phyloP scores from a whole-genome alignment of 345 rosid genomes.

The Populus alba region DNA sequence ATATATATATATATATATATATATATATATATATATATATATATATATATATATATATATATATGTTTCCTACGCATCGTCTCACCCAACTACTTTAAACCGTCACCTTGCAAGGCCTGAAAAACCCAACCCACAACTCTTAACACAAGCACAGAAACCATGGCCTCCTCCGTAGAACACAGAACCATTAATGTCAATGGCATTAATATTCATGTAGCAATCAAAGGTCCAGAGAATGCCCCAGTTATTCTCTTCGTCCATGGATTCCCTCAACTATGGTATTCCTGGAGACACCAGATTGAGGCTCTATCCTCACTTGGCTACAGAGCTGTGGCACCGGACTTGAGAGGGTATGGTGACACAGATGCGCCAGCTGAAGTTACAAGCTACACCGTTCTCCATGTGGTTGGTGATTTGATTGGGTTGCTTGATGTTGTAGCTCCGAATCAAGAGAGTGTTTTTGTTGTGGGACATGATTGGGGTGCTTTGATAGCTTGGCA shows the following conservation, averaged over 20 bases:
- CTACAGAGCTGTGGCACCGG: slow-evolving; percentile 11
- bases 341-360: slow-evolving; percentile 16
- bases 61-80: too few species aligned
- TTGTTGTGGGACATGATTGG: slow-evolving; percentile 67
- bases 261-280: slow-evolving; percentile 16
- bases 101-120: background rate
- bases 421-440: slow-evolving; percentile 46
- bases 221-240: background rate
- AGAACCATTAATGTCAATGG: background rate
- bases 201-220: slow-evolving; percentile 1
- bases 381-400: background rate
- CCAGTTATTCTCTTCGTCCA: slow-evolving; percentile 13
- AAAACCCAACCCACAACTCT: background rate
- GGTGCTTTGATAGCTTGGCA: slow-evolving; percentile 59
- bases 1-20: too few species aligned
- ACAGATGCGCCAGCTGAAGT: background rate
- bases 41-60: too few species aligned
- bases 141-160: background rate
- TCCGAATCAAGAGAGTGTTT: slow-evolving; percentile 35
- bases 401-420: slow-evolving; percentile 25
- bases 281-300: slow-evolving; percentile 18
- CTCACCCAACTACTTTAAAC: too few species aligned
- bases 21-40: too few species aligned
- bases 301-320: slow-evolving; percentile 1
- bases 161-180: background rate